Conservation (phyloP, 768 basidiomycete species). For the Hygrophorus pudorinus region DNA sequence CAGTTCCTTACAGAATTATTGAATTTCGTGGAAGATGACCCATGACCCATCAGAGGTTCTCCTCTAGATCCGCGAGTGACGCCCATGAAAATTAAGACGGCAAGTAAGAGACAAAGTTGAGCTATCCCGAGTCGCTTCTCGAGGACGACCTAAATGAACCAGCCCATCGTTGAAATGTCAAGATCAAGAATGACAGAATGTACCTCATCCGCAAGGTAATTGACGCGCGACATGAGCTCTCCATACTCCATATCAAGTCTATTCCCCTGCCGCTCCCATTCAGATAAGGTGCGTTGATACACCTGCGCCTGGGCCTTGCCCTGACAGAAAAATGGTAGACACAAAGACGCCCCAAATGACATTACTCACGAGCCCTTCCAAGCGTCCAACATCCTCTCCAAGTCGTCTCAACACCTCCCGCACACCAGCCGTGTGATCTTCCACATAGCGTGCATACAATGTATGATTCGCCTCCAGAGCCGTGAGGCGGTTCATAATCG, state of each 20-base stretch:
- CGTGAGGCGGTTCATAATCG: slow-evolving; percentile 88
- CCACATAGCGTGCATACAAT: slow-evolving; percentile 75
- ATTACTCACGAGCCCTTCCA: slow-evolving; percentile 61
- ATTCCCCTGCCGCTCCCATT: slow-evolving; percentile 59
- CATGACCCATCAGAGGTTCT: slow-evolving; percentile 11
- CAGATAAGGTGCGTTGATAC: slow-evolving; percentile 51
- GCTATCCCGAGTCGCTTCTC: slow-evolving; percentile 88
- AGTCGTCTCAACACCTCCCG: slow-evolving; percentile 66
- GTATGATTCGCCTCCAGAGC: slow-evolving; percentile 84
- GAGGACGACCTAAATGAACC: slow-evolving; percentile 49
- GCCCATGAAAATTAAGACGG: slow-evolving; percentile 79
- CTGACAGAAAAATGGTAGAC: slow-evolving; percentile 23
- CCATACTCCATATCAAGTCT: slow-evolving; percentile 63
- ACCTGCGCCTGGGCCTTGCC: slow-evolving; percentile 60
- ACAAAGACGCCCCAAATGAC: neutral
- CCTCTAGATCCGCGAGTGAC: slow-evolving; percentile 66
- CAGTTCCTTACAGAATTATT: slow-evolving; percentile 37
- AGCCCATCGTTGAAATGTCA: neutral
- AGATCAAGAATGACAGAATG: slow-evolving; percentile 3
- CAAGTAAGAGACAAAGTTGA: slow-evolving; percentile 75
- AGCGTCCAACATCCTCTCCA: slow-evolving; percentile 66
- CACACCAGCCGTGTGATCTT: slow-evolving; percentile 75
- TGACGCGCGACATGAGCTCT: slow-evolving; percentile 59
- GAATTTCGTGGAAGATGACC: slow-evolving; percentile 9
- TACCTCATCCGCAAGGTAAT: slow-evolving; percentile 77